Base-by-base conservation (phyloP, 306 rosid species). In the Cicer yamashitae region DNA sequence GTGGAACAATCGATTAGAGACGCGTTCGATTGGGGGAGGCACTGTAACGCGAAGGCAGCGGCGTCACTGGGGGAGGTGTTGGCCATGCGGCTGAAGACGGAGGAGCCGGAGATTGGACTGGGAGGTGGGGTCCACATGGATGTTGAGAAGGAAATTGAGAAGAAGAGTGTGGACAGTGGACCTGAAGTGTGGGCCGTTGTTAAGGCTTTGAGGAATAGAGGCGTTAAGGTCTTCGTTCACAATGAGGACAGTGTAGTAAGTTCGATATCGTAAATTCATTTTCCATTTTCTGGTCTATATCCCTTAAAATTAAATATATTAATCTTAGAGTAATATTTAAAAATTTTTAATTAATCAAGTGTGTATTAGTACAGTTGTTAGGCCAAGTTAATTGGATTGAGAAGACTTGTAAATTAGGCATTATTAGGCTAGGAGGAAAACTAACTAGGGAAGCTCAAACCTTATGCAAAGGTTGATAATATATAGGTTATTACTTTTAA, bases 21-120 rank as follows among this genome's bases (percentile, higher is more conserved):
- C 43, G 84, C 81, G 51, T 85, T 85, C 8, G 82, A 72, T 1
- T 73, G 82, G 82, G 84, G 87, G 34, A 80, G 62, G 46, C 18
- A 34, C 5, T 80, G 82, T 3, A 66, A 78, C 54, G 56, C 44
- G 20, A 82, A 61, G 60, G 80, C 82, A 44, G 82, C 84, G 41
- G 83, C 56, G 11, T 62, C 53, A 7, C 17, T 84, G 8, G 83
- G 85, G 14, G 88, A 81, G 70, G 88, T 85, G 18, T 22, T 85
- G n/a, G 86, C 86, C 13, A 81, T 85, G 86, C 74, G 88, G 77
- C 79, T 85, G 82, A 85, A 64, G 82, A 71, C 74, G 74, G 85
- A 81, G 83, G 85, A 70, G 70, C 70, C 82, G 52, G 71, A 10
- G 58, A 59, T 82, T 5, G 83, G 83, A 12, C 13, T 39, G 1